These are phyloP conservation scores for Saturnispora dispora DNA, from an alignment of 805 yeast species.

Conservation along the genomic window DNA sequence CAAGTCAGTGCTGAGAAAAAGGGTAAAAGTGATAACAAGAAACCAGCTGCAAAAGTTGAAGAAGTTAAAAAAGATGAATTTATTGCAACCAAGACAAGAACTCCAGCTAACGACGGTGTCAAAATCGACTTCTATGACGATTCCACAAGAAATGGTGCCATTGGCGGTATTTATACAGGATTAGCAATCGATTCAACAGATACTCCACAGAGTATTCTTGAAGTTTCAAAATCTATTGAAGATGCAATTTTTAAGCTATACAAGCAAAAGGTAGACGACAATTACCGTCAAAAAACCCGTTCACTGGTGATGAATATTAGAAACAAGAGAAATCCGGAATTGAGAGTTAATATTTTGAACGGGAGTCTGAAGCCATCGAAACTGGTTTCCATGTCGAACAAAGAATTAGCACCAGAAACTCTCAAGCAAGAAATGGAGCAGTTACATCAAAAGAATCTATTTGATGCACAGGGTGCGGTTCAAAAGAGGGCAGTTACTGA, in stretches of 20 bases:
- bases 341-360: slow-evolving; percentile 56
- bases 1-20: slow-evolving; percentile 62
- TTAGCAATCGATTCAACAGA: slow-evolving; percentile 69
- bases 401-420: slow-evolving; percentile 91
- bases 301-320: slow-evolving; percentile 80
- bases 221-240: slow-evolving; percentile 65
- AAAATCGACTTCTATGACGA: slow-evolving; percentile 61
- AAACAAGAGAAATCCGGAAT: slow-evolving; percentile 81
- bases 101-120: slow-evolving; percentile 73
- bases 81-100: slow-evolving; percentile 47
- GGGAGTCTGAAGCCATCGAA: slow-evolving; percentile 60
- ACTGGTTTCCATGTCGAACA: slow-evolving; percentile 77
- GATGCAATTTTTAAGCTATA: slow-evolving; percentile 55
- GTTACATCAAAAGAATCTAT: slow-evolving; percentile 78
- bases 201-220: slow-evolving; percentile 43
- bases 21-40: slow-evolving; percentile 8
- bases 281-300: slow-evolving; percentile 75
- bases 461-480: slow-evolving; percentile 96
- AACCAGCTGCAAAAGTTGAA: neutral
- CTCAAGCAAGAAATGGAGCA: slow-evolving; percentile 78
- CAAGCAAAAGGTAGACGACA: slow-evolving; percentile 45
- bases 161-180: slow-evolving; percentile 80
- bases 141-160: slow-evolving; percentile 73
- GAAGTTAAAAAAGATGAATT: slow-evolving; percentile 8
- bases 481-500: slow-evolving; percentile 94